These are phyloP conservation scores for Xylaria intraflava DNA, from an alignment of 495 filamentous ascomycete species.

Conservation along the genomic window DNA sequence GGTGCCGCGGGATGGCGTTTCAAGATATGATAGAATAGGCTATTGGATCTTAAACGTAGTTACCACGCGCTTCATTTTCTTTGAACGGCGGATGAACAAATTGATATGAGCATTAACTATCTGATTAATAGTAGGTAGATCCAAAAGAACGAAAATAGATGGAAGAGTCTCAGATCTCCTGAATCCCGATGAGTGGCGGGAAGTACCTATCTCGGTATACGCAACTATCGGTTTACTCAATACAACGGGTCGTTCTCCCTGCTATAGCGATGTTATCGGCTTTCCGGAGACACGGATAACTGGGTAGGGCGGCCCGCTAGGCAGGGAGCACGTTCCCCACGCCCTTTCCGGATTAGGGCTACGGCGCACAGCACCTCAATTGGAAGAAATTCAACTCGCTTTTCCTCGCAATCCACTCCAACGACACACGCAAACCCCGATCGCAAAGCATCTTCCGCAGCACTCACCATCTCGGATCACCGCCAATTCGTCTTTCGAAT, in stretches of 20 bases:
- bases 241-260: neutral
- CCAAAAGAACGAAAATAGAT: too few relatives aligned
- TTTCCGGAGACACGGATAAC: neutral
- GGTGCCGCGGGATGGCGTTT: too few relatives aligned
- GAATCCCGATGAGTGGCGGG: too few relatives aligned
- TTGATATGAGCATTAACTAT: too few relatives aligned
- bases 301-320: neutral
- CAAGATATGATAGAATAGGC: too few relatives aligned
- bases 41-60: too few relatives aligned
- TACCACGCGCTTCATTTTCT: too few relatives aligned
- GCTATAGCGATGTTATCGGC: too few relatives aligned
- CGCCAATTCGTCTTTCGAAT: slow-evolving; percentile 8
- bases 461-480: slow-evolving; percentile 7
- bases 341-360: slow-evolving; percentile 6
- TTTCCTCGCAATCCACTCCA: slow-evolving; percentile 1
- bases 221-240: neutral
- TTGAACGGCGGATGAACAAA: too few relatives aligned
- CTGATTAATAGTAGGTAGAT: too few relatives aligned
- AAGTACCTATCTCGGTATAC: too few relatives aligned
- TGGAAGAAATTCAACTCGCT: slow-evolving; percentile 7
- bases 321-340: neutral
- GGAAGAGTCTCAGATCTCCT: too few relatives aligned
- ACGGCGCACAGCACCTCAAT: slow-evolving; percentile 12
- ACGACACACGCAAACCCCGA: neutral
- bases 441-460: slow-evolving; percentile 10